These are phyloP conservation scores for Neohortaea acidophila DNA, from an alignment of 495 filamentous ascomycete genomes.

Conservation along the genomic window DNA sequence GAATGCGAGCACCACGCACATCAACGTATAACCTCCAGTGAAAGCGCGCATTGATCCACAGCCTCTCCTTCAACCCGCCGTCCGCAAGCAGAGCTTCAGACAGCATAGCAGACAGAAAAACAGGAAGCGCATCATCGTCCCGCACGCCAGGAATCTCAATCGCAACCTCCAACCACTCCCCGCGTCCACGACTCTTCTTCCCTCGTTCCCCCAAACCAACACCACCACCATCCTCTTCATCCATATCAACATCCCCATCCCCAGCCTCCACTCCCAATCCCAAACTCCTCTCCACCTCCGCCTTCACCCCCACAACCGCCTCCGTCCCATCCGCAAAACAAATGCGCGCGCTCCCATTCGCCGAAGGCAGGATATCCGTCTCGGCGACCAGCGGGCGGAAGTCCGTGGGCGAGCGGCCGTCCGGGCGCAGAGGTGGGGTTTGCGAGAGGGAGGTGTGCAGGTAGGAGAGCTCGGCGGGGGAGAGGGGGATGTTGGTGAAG, in stretches of 20 bases:
- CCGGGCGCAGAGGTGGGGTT: constrained; percentile 75
- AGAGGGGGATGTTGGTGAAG: constrained; percentile 43
- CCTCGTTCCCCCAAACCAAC: constrained; percentile 14
- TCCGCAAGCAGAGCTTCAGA: constrained; percentile 71
- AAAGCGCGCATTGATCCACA: constrained; percentile 76
- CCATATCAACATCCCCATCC: constrained; percentile 16
- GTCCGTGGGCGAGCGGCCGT: constrained; percentile 64
- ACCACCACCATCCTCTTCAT: constrained; percentile 18
- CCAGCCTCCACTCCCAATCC: constrained; percentile 14
- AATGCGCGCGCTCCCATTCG: constrained; percentile 83
- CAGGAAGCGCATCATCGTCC: constrained; percentile 80
- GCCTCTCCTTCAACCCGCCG: constrained; percentile 48
- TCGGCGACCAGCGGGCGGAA: constrained; percentile 87
- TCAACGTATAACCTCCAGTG: constrained; percentile 96
- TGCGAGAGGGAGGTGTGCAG: constrained; percentile 72
- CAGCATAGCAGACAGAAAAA: constrained; percentile 76
- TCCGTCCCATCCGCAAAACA: constrained; percentile 92
- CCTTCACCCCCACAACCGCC: constrained; percentile 88
- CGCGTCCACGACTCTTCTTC: constrained; percentile 23
- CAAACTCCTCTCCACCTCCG: constrained; percentile 63
- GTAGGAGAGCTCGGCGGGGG: constrained; percentile 91
- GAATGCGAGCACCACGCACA: constrained; percentile 38
- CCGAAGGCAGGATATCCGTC: constrained; percentile 68
- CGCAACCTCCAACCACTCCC: constrained; percentile 61
- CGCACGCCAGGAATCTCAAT: constrained; percentile 75